These are phyloP conservation scores for Colletotrichum lentis DNA, from an alignment of 2,329 filamentous ascomycete genomes.

Conservation along the genomic window DNA sequence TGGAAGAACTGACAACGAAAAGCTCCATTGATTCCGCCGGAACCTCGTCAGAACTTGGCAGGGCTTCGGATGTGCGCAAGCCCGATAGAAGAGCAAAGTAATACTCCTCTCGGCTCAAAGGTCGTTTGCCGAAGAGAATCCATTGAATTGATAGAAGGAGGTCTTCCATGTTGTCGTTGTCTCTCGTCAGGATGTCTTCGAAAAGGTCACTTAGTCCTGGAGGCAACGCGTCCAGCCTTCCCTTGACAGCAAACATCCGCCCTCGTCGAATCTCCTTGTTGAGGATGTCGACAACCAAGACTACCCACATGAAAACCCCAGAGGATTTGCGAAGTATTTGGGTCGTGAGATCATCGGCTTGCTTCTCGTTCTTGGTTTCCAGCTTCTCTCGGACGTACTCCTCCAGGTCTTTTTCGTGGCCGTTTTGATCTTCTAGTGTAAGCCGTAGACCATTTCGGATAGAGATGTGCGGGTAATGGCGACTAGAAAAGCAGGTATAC, in stretches of 20 bases:
- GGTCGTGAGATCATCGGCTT: rapidly evolving
- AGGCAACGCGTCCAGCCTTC: constrained; percentile 46
- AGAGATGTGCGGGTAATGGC: constrained; percentile 53
- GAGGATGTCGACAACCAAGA: constrained; percentile 51
- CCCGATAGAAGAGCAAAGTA: constrained; percentile 49
- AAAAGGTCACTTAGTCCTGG: constrained; percentile 55
- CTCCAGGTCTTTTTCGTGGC: constrained; percentile 42
- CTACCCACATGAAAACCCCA: constrained; percentile 56
- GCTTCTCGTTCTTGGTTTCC: background rate
- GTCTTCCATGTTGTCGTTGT: constrained; percentile 50
- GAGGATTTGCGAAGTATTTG: constrained; percentile 50
- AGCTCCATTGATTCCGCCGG: constrained; percentile 38
- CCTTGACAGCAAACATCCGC: background rate
- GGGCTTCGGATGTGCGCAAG: constrained; percentile 11
- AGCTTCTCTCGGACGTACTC: constrained; percentile 39
- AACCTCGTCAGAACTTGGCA: constrained; percentile 40
- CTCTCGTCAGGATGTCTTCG: constrained; percentile 56
- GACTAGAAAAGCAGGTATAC: constrained; percentile 55
- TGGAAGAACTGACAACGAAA: constrained; percentile 53
- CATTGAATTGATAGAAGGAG: constrained; percentile 57
- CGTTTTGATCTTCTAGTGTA: constrained; percentile 41
- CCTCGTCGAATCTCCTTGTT: constrained; percentile 48
- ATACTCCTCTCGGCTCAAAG: constrained; percentile 51
- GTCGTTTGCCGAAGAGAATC: constrained; percentile 56
- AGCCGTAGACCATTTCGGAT: constrained; percentile 35